Evolutionary conservation across 1,284 basidiomycete genomes (phyloP), one percentile per base, ranked within the genome.

Genomic region (Sparassis latifolia): DNA sequence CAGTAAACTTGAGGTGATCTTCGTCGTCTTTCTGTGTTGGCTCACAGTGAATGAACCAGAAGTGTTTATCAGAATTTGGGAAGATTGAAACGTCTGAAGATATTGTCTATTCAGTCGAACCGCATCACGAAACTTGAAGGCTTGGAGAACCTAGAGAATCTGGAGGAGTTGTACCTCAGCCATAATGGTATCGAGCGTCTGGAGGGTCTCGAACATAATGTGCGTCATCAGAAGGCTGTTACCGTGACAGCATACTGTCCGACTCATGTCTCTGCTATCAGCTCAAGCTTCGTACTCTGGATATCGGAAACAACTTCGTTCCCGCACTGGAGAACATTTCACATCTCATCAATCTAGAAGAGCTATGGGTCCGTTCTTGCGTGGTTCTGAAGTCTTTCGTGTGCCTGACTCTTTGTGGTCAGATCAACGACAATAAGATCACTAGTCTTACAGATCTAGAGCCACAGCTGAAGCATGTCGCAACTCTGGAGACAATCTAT

Each of bases 91-190:
- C 80, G 80, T 46, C 77, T 97, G 29, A 84, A 79, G 61, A 91
- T 95, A 45, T 70, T 97, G 27, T 92, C 90, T 0, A 77, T 97
- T 42, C 94, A 97, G 66, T 95, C 92, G 2, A 99, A 99, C 63
- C 82, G 97, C 32, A 90, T 99, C 52, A 94, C 89, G 3, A 87
- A 86, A 66, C 71, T 99, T 3, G 89, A 96, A 68, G 83, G 83
- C 2, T 71, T 97, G 4, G 86, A 91, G 41, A 73, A 70, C 6
- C 70, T 95, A 4, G 76, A 76, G 46, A 79, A 77, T 50, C 77
- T 99, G 12, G 91, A 97, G 62, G 92, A 99, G 68, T 70, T 99
- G 3, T 98, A 98, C 68, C 75, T 99, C 43, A 92, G 90, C 47
- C 95, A 99, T 65, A 99, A 98, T 58, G 97, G 96, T 0, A 69